A percentile compares a stretch with the other conserved stretches of the same genome.
Conservation (phyloP, 345 rosid species). For the Noccaea bulbosa region DNA sequence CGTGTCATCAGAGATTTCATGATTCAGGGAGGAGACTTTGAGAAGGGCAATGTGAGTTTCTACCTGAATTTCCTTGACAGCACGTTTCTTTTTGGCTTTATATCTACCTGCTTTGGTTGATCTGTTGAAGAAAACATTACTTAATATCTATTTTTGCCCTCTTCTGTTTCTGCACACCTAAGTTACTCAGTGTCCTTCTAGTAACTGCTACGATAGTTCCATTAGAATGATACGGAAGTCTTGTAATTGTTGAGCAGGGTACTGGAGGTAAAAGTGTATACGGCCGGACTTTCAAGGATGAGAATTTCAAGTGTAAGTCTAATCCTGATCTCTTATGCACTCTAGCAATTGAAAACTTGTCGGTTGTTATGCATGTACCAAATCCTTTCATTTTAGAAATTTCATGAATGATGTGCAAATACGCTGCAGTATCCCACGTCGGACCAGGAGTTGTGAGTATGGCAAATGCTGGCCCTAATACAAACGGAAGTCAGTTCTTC, state of each 20-base stretch:
- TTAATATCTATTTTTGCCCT: background rate
- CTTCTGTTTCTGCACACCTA: slow-evolving; percentile 3
- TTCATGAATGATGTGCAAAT: slow-evolving; percentile 15
- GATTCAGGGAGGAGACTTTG: slow-evolving; percentile 99
- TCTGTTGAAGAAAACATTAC: background rate
- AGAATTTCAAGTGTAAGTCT: slow-evolving; percentile 92
- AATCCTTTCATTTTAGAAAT: background rate
- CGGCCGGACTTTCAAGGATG: slow-evolving; percentile 94
- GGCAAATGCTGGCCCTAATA: slow-evolving; percentile 99
- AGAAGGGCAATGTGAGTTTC: slow-evolving; percentile 86
- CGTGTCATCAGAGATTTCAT: slow-evolving; percentile 96
- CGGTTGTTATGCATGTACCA: background rate
- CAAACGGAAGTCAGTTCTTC: slow-evolving; percentile 98
- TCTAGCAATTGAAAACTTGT: slow-evolving; percentile 11
- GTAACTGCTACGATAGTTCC: slow-evolving; percentile 12
- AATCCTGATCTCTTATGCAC: slow-evolving; percentile 21
- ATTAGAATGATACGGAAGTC: slow-evolving; percentile 32
- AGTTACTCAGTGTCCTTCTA: background rate
- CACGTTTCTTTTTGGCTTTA: background rate
- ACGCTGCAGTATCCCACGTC: slow-evolving; percentile 72
- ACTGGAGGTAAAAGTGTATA: slow-evolving; percentile 99
- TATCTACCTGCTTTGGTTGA: background rate
- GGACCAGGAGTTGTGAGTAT: slow-evolving; percentile 97
- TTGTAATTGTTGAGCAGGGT: slow-evolving; percentile 65
- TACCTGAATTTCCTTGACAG: background rate